Conservation (phyloP, 2,329 filamentous ascomycete species). For the Xylariomycetidae sp. region DNA sequence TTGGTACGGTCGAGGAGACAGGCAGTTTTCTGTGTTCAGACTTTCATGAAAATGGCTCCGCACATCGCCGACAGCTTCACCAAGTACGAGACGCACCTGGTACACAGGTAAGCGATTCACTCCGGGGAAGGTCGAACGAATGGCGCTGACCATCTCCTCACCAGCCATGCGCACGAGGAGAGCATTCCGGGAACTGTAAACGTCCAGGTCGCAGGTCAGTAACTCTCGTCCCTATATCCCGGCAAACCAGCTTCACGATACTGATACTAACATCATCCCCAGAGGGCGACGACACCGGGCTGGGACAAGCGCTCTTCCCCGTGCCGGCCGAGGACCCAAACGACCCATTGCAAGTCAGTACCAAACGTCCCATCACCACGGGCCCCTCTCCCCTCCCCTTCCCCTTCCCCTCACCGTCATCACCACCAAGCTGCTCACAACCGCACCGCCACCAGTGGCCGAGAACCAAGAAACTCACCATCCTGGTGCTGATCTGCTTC, state of each 20-base stretch:
- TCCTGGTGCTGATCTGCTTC: constrained; percentile 45
- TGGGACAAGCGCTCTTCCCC: constrained; percentile 55
- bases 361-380: too few species aligned
- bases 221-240: not conserved
- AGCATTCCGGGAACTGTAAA: constrained; percentile 52
- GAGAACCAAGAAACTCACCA: constrained; percentile 48
- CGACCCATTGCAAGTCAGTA: constrained; percentile 51
- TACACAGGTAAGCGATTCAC: constrained; percentile 23
- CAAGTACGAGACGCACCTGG: constrained; percentile 6
- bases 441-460: constrained; percentile 33
- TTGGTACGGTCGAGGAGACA: too few species aligned
- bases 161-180: constrained; percentile 46
- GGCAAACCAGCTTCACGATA: not conserved
- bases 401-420: too few species aligned
- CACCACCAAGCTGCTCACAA: too few species aligned
- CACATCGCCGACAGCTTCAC: not conserved
- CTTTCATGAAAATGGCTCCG: too few species aligned
- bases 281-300: constrained; percentile 54
- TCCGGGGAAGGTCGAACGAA: not conserved
- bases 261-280: constrained; percentile 2
- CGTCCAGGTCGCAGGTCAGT: constrained; percentile 31
- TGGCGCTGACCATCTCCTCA: not conserved
- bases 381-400: too few species aligned
- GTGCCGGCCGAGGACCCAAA: constrained; percentile 57
- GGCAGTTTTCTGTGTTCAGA: too few species aligned